Evolutionary conservation across 257 asterid genomes (phyloP), one percentile per base, ranked within the genome.

Genomic region (Solanum neorickii): DNA sequence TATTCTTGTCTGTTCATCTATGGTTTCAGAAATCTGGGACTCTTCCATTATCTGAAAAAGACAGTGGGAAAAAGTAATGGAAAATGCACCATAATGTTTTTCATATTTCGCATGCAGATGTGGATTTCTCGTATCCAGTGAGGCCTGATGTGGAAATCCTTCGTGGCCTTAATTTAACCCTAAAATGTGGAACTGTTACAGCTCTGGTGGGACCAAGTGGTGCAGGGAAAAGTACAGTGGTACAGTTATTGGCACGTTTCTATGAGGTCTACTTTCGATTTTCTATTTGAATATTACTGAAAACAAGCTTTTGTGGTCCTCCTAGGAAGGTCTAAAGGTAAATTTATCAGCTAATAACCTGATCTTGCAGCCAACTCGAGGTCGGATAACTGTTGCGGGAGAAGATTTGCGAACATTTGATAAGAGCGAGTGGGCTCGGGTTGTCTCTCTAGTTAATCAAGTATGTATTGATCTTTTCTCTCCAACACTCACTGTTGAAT

Each of bases 121-220:
- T 97, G 88, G 90, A 92, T 89, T 97, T 97, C 92, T 93, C 97
- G 12, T 97, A 97, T 94, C 99, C 99, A 59, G 89, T 95, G 87
- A 93, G 99, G 93, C 96, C 99, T 88, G 98, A 97, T 88, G 96
- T 95, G 68, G 97, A 92, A 88, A 90, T 97, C 94, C 93, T 97
- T 46, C 89, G 88, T 88, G 99, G 96, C 87, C 94, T 97, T 72
- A 94, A 94, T 92, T 93, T 97, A 75, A 91, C 93, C 47, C 93
- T 97, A 82, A 93, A 91, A 88, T 89, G 93, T 90, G 99, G 99
- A 91, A 93, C 96, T 86, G 94, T 95, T 74, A 95, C 99, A 89
- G 98, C 99, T 89, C 95, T 97, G 59, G 99, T 97, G 73, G 99
- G 99, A 65, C 88, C 98, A 83, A 97, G 99, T 91, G 99, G 99